Evolutionary conservation across 441 rosid genomes (phyloP).

Genomic region (Raphanus hybrid): DNA sequence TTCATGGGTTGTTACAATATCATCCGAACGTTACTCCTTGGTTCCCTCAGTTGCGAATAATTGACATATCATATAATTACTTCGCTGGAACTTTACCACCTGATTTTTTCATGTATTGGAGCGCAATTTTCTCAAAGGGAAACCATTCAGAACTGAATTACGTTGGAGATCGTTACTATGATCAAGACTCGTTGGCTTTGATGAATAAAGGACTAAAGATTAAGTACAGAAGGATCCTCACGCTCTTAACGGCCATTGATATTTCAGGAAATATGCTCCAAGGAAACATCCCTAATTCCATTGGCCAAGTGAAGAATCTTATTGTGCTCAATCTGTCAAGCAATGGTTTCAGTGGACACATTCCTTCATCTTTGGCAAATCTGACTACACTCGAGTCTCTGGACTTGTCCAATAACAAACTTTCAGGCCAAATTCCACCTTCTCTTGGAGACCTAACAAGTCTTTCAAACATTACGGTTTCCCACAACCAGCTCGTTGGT

Average conservation of each 20-base stretch:
- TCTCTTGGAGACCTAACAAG: slow-evolving; percentile 1
- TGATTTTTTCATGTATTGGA: neutral
- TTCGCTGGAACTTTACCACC: neutral
- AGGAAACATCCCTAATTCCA: neutral
- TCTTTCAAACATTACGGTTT: neutral
- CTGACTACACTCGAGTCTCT: slow-evolving; percentile 2
- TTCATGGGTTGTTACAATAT: neutral
- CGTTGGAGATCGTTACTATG: neutral
- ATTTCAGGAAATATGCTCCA: neutral
- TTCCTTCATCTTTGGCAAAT: neutral
- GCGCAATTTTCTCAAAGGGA: neutral
- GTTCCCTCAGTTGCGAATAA: neutral
- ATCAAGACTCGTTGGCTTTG: neutral
- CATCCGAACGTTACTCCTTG: neutral
- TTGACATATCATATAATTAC: neutral
- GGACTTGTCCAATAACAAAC: neutral
- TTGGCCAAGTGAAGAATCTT: neutral
- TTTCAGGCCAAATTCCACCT: neutral
- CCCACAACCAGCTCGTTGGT: neutral
- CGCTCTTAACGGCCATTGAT: slow-evolving; percentile 1
- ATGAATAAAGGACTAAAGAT: neutral
- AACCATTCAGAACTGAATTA: neutral
- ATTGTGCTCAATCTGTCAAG: neutral
- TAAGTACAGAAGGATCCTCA: neutral
- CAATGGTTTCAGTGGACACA: neutral